Percentiles rank a stretch among this genome's conserved stretches.
These are phyloP conservation scores for Claviceps capensis DNA, from an alignment of 2,329 filamentous ascomycete species.

Conservation along the genomic window DNA sequence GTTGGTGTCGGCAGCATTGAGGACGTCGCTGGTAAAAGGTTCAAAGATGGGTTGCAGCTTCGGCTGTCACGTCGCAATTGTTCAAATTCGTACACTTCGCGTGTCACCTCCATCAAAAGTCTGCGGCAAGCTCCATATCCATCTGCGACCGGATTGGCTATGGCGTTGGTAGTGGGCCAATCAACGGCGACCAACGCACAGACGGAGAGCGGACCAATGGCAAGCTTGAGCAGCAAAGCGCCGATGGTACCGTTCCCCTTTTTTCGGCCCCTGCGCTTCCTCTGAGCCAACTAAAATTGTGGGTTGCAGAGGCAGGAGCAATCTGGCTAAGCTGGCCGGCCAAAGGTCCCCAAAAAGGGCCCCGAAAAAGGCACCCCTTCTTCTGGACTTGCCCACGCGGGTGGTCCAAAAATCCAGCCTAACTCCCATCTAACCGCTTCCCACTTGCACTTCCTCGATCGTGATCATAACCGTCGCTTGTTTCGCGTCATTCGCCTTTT, in stretches of 20 bases:
- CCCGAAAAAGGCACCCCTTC: slow-evolving; percentile 24
- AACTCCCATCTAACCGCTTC: slow-evolving; percentile 2
- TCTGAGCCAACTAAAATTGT: slow-evolving; percentile 31
- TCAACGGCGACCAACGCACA: slow-evolving; percentile 15
- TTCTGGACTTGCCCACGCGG: slow-evolving; percentile 3
- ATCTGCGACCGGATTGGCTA: not conserved
- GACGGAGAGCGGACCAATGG: slow-evolving; percentile 16
- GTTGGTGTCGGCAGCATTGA: not conserved
- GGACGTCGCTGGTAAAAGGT: not conserved
- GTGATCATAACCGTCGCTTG: slow-evolving; percentile 4
- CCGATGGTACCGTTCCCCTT: slow-evolving; percentile 26
- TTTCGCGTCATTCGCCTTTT: slow-evolving; percentile 13
- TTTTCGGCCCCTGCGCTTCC: slow-evolving; percentile 27
- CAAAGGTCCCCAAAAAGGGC: slow-evolving; percentile 13
- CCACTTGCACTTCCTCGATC: slow-evolving; percentile 3
- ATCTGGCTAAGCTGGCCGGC: slow-evolving; percentile 5
- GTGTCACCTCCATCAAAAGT: slow-evolving; percentile 14
- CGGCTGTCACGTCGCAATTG: slow-evolving; percentile 1
- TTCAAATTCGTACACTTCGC: slow-evolving; percentile 10
- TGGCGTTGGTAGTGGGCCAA: slow-evolving; percentile 13
- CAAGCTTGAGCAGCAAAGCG: slow-evolving; percentile 12
- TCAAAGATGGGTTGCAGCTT: not conserved
- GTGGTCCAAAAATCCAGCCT: slow-evolving; percentile 4
- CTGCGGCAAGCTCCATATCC: slow-evolving; percentile 14
- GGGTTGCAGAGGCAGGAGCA: slow-evolving; percentile 25